Evolutionary conservation across 495 filamentous ascomycete genomes (phyloP), one percentile per base, ranked within the genome.

Genomic region (Penicillium crystallinum): DNA sequence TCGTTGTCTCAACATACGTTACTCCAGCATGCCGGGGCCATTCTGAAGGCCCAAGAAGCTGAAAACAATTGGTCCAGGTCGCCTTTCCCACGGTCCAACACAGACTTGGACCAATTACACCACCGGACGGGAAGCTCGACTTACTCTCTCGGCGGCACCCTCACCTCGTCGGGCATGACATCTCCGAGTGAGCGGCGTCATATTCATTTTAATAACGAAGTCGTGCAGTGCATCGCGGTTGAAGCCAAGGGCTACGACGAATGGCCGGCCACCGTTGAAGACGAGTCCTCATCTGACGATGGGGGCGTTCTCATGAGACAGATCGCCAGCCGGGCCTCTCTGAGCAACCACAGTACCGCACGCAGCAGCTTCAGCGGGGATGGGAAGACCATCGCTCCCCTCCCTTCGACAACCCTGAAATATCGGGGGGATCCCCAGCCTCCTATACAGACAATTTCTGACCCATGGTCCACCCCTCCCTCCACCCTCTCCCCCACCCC

Each of bases 121-220:
- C 44, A 81, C 77, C 66, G 78, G 22, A 61, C 62, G 6, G 55
- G 62, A 23, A 58, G 55, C 15, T 63, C 52, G 4, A 65, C 64
- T n/a, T 64, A 60, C 52, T 69, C 67, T 10, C 52, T 60, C 2
- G 57, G 56, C 47, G 56, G 62, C 37, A 65, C 67, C 17, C 34
- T 65, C 29, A 65, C 67, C 1, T 75, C 76, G 3, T 74, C 77
- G 0, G 70, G 76, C 10, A 51, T 85, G 31, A 71, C 73, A 2
- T 91, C 90, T 4, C 91, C 91, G 5, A 71, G 70, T 46, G 88
- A 87, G 59, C 78, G 77, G 51, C 89, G 86, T 37, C 93, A 96
- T 64, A 97, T 98, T 43, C 89, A 95, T 64, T 98, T 98, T 71
- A 93, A 96, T 66, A 86, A 97, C 63, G 88, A 89, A 69, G 93